A percentile compares a stretch with the other conserved stretches of the same genome.
Conservation (phyloP, 2,329 filamentous ascomycete genomes). For the Podosphaera fusca region DNA sequence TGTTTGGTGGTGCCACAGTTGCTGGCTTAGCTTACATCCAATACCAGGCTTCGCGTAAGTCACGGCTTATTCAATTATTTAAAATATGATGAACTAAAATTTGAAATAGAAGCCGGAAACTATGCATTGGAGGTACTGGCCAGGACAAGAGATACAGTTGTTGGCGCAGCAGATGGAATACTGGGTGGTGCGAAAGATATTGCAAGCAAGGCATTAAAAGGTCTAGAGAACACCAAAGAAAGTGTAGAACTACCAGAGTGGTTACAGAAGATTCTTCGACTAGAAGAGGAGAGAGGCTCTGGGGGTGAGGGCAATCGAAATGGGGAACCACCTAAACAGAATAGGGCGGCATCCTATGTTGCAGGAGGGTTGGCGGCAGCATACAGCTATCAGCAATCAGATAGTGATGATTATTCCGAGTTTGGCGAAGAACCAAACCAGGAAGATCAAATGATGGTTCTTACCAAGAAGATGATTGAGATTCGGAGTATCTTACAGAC, state of each 20-base stretch:
- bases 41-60: conserved; percentile 73
- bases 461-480: conserved; percentile 99
- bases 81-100: conserved; percentile 1
- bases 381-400: conserved; percentile 51
- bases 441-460: conserved; percentile 98
- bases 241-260: conserved; percentile 51
- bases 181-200: conserved; percentile 53
- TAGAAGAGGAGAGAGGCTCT: conserved; percentile 35
- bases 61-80: neutral
- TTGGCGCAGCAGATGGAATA: conserved; percentile 41
- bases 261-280: conserved; percentile 48
- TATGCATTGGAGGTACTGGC: conserved; percentile 57
- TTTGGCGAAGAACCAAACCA: conserved; percentile 42
- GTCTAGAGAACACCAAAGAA: conserved; percentile 68
- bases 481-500: conserved; percentile 79
- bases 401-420: conserved; percentile 35
- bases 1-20: conserved; percentile 74
- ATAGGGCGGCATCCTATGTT: conserved; percentile 35
- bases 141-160: conserved; percentile 47
- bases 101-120: conserved; percentile 40
- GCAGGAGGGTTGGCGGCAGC: conserved; percentile 51
- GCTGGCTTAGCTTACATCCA: conserved; percentile 80
- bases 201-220: conserved; percentile 54
- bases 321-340: conserved; percentile 30
- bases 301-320: conserved; percentile 15